These are phyloP conservation scores for Candolleomyces eurysporus DNA, from an alignment of 768 basidiomycete genomes.

Conservation along the genomic window DNA sequence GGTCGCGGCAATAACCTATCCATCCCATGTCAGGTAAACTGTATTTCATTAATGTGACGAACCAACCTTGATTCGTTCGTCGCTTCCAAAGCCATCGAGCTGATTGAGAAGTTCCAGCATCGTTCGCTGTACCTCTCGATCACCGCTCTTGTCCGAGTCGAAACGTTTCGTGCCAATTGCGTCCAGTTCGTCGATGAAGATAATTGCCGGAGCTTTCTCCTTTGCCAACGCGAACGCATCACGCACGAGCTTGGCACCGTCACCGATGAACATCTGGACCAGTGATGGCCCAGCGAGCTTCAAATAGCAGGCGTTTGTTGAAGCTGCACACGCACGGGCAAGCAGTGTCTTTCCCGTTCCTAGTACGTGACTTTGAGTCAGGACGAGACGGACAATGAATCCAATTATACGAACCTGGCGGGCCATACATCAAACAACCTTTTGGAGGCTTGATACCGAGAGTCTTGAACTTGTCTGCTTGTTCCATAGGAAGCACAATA, in stretches of 20 bases:
- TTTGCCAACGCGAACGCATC: slow-evolving; percentile 98
- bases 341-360: slow-evolving; percentile 97
- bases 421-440: slow-evolving; percentile 98
- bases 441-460: slow-evolving; percentile 98
- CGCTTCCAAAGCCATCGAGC: slow-evolving; percentile 95
- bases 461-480: slow-evolving; percentile 97
- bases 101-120: slow-evolving; percentile 99
- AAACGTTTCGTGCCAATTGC: slow-evolving; percentile 99
- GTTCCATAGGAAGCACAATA: slow-evolving; percentile 97
- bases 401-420: slow-evolving; percentile 65
- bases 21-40: slow-evolving; percentile 9
- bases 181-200: slow-evolving; percentile 97
- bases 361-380: slow-evolving; percentile 14
- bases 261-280: slow-evolving; percentile 99
- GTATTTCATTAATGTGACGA: neutral
- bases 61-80: slow-evolving; percentile 91
- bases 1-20: slow-evolving; percentile 94
- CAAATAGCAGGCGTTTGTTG: slow-evolving; percentile 96
- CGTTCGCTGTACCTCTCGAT: slow-evolving; percentile 99
- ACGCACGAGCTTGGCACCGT: slow-evolving; percentile 97
- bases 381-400: slow-evolving; percentile 5
- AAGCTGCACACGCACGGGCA: slow-evolving; percentile 96
- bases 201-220: slow-evolving; percentile 98
- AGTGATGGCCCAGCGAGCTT: slow-evolving; percentile 97
- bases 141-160: slow-evolving; percentile 98